A percentile compares a stretch with the other conserved stretches of the same genome.
These are phyloP conservation scores for Syzygium aromaticum DNA, from an alignment of 345 rosid species.

Conservation along the genomic window DNA sequence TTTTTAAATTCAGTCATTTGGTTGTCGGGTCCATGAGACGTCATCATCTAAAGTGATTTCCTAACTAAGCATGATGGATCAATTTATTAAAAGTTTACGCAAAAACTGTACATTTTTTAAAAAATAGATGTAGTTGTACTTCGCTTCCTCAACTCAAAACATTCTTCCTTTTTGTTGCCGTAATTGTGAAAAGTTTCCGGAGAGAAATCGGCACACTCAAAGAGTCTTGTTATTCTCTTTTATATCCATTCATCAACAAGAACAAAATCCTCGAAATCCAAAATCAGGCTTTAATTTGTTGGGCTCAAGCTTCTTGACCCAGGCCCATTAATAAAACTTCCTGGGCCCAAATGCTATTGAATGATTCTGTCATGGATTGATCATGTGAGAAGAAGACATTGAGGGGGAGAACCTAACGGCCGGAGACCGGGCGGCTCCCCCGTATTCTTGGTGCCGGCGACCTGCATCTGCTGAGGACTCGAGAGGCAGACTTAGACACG, in stretches of 20 bases:
- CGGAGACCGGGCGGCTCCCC: background rate
- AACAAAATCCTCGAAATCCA: background rate
- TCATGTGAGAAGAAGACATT: background rate
- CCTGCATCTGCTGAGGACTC: background rate
- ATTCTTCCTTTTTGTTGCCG: background rate
- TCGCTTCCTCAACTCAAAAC: background rate
- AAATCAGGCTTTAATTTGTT: slow-evolving; percentile 11
- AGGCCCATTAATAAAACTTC: background rate
- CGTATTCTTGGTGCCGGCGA: background rate
- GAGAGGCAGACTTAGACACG: background rate
- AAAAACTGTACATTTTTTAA: background rate
- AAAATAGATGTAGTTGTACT: background rate
- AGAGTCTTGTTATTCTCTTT: background rate
- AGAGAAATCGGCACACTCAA: background rate
- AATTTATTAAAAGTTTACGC: background rate
- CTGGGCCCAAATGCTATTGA: background rate
- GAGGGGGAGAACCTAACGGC: background rate
- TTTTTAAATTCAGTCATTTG: background rate
- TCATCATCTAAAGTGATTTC: background rate
- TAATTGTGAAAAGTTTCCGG: background rate
- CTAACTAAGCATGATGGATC: background rate
- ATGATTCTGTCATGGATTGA: background rate
- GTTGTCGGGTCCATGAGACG: background rate
- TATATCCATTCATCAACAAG: background rate
- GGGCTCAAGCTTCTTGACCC: slow-evolving; percentile 21